Evolutionary conservation across 495 filamentous ascomycete species (phyloP).

Genomic region (Tuber melanosporum): DNA sequence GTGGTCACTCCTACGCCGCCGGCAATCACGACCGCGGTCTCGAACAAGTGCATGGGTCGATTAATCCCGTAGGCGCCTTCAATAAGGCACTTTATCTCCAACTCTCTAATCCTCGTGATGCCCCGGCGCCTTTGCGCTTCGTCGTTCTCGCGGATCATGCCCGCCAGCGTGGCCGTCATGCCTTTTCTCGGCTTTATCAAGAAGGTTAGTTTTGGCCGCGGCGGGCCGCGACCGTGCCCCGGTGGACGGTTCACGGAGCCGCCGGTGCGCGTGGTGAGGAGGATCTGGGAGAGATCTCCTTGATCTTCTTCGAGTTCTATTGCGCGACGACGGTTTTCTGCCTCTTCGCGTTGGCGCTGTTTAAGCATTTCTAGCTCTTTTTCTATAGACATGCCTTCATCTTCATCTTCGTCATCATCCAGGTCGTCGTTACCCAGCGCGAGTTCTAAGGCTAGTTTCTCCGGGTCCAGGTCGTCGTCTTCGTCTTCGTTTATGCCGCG

Average conservation of each 20-base stretch:
- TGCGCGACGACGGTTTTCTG: neutral
- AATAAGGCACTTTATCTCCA: conserved; percentile 44
- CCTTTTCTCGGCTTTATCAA: conserved; percentile 37
- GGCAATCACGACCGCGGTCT: conserved; percentile 53
- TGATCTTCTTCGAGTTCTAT: neutral
- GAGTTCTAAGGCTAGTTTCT: neutral
- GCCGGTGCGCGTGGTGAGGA: conserved; percentile 7
- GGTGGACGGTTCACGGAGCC: conserved; percentile 27
- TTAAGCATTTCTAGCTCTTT: conserved; percentile 17
- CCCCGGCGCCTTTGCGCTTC: conserved; percentile 14
- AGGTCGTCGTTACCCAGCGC: neutral
- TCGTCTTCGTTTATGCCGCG: neutral
- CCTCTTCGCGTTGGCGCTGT: conserved; percentile 1
- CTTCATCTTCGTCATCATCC: conserved; percentile 15
- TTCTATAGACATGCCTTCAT: conserved; percentile 19
- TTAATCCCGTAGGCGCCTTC: conserved; percentile 57
- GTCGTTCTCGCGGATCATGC: conserved; percentile 33
- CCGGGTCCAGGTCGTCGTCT: neutral
- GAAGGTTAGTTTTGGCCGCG: conserved; percentile 40
- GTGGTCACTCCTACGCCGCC: conserved; percentile 58
- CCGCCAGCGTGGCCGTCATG: conserved; percentile 30
- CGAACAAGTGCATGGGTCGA: conserved; percentile 48
- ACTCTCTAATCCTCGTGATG: conserved; percentile 26
- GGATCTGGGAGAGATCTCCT: conserved; percentile 5
- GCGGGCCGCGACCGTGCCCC: neutral